phyloP scores from a whole-genome alignment of 208 protist genomes.

The Acanthamoeba royreba region DNA sequence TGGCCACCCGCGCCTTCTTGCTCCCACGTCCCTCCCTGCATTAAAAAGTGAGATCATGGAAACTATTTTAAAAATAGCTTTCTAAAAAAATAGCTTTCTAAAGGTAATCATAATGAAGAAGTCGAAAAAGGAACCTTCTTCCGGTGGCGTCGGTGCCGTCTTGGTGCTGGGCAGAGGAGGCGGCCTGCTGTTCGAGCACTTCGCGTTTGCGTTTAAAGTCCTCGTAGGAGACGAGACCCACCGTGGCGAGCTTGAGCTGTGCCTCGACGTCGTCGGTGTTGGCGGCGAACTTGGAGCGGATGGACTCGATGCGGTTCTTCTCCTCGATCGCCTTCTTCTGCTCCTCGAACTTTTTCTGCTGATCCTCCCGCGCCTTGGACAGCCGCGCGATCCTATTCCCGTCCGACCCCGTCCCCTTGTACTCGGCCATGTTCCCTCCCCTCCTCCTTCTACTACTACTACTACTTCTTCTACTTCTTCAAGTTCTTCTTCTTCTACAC shows the following conservation, averaged over 20 bases:
- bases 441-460: no score
- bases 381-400: slow-evolving; percentile 48
- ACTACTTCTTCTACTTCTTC: no score
- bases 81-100: no score
- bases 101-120: no score
- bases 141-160: no score
- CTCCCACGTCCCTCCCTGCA: no score
- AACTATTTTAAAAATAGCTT: no score
- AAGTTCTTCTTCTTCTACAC: no score
- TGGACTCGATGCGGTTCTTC: not conserved
- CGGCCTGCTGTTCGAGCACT: not conserved
- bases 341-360: slow-evolving; percentile 51
- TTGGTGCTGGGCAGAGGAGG: no score
- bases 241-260: slow-evolving; percentile 39
- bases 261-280: slow-evolving; percentile 37
- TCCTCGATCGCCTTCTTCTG: slow-evolving; percentile 47
- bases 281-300: slow-evolving; percentile 53
- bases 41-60: no score
- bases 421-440: slow-evolving; percentile 62
- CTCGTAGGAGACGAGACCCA: slow-evolving; percentile 58
- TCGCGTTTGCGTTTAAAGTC: slow-evolving; percentile 47
- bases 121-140: no score
- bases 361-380: slow-evolving; percentile 60
- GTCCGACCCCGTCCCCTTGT: slow-evolving; percentile 54
- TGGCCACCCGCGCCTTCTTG: not conserved